phyloP scores from a whole-genome alignment of 2,329 filamentous ascomycete genomes.

The Microcyclosporella mali region DNA sequence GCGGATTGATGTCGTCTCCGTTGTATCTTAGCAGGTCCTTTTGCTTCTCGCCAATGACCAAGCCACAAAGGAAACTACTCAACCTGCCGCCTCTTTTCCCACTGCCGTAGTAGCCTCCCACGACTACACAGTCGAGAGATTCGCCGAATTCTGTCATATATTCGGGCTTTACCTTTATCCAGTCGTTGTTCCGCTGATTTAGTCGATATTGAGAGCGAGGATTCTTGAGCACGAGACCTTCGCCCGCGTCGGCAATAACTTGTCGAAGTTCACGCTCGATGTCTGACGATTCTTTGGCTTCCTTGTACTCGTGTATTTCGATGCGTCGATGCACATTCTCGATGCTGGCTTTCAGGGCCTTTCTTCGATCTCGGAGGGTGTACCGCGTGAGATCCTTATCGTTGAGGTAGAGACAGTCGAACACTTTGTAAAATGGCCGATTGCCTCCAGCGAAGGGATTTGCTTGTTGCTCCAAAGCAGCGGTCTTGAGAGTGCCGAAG shows the following conservation, averaged over 20 bases:
- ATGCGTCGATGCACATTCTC: slow-evolving; percentile 66
- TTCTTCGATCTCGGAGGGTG: slow-evolving; percentile 71
- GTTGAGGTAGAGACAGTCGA: slow-evolving; percentile 88
- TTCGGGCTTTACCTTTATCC: slow-evolving; percentile 98
- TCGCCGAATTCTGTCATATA: slow-evolving; percentile 98
- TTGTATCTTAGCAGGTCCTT: not conserved
- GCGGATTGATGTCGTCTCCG: slow-evolving; percentile 42
- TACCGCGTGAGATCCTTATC: slow-evolving; percentile 72
- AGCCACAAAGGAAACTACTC: slow-evolving; percentile 83
- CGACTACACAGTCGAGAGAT: slow-evolving; percentile 78
- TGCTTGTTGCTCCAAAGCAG: slow-evolving; percentile 70
- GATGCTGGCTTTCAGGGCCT: slow-evolving; percentile 67
- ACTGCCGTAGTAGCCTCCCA: slow-evolving; percentile 89
- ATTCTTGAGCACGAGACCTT: slow-evolving; percentile 91
- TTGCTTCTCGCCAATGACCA: slow-evolving; percentile 34
- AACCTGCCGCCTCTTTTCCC: slow-evolving; percentile 75
- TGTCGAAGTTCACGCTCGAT: slow-evolving; percentile 75
- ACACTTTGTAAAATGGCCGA: slow-evolving; percentile 75
- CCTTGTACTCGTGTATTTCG: slow-evolving; percentile 70
- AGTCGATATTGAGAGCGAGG: slow-evolving; percentile 78
- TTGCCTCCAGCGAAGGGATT: slow-evolving; percentile 62
- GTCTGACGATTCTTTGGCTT: slow-evolving; percentile 60
- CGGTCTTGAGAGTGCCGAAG: slow-evolving; percentile 91
- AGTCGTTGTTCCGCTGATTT: slow-evolving; percentile 88
- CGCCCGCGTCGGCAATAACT: slow-evolving; percentile 79